phyloP scores from a whole-genome alignment of 129 eudicot species.

The Helichrysum umbraculigerum region DNA sequence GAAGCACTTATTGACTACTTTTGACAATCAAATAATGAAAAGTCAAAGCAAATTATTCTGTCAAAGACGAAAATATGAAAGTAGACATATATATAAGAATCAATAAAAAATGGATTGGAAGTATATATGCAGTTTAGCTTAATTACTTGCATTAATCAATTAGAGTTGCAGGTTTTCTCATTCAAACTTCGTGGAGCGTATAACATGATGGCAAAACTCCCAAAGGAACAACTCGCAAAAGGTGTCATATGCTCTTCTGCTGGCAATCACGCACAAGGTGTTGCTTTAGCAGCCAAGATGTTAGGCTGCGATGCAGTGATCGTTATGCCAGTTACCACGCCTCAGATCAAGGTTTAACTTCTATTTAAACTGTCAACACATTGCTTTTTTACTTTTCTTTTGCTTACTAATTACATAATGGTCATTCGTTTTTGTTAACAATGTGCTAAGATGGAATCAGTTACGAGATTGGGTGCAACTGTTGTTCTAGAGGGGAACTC shows the following conservation, averaged over 20 bases:
- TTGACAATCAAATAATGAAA: too few species aligned
- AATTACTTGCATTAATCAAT: background rate
- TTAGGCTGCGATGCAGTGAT: constrained; percentile 82
- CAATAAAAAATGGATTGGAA: background rate
- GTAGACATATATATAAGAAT: too few species aligned
- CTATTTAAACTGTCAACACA: background rate
- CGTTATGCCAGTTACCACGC: constrained; percentile 91
- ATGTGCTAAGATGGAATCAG: constrained; percentile 70
- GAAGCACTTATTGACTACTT: too few species aligned
- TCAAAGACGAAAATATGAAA: background rate
- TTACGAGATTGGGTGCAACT: constrained; percentile 73
- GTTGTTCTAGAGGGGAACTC: constrained; percentile 85
- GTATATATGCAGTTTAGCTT: background rate
- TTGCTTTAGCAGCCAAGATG: constrained; percentile 71
- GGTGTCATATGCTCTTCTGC: constrained; percentile 93
- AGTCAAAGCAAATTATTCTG: background rate
- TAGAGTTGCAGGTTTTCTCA: constrained; percentile 64
- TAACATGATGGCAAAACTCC: constrained; percentile 93
- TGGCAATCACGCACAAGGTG: constrained; percentile 94
- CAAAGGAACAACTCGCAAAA: constrained; percentile 60
- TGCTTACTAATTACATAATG: constrained; percentile 14
- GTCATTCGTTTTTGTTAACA: background rate
- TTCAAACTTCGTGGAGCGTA: constrained; percentile 93
- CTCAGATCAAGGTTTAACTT: constrained; percentile 68
- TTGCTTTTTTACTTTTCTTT: background rate